Base-by-base conservation (phyloP, 495 filamentous ascomycete genomes). In the Daldinia childiae region DNA sequence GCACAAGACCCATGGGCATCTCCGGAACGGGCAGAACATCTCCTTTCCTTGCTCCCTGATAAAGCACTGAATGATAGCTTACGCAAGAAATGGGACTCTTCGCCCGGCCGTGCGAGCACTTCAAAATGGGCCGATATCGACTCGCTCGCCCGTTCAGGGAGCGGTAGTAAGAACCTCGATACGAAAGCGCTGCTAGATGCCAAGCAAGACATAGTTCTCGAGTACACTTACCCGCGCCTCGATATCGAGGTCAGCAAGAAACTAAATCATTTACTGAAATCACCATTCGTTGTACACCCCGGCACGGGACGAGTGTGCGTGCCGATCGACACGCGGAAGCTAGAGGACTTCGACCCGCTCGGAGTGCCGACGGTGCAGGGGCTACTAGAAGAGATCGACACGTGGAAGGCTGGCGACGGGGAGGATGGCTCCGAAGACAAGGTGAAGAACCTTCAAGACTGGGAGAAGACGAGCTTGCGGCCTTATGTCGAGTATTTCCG, bases 201-300 rank as follows among this genome's bases (percentile, higher is more conserved):
- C 26, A 98, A 97, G 81, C 92, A 96, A 72, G 95, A 98, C 74
- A 90, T 98, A 50, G 88, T 98, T 14, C 86, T 99, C 27, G 96
- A 98, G 80, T 98, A 98, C 80, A 97, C 95, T 4, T 99, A 99
- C 79, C 96, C 95, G n/a, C 90, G 95, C 9, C 89, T 99, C 57
- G 95, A 99, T 84, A 92, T 93, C 62, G 93, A 97, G 72, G 95
- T 99, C 73, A 93, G 91, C 74, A 98, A 98, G 82, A 96, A 97
- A 76, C 88, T 97, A 78, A 98, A 96, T 82, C 95, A 99, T 86
- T 87, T 99, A 83, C 87, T 99, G 51, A 99, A 99, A 76, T 92
- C 89, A 67, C 95, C 95, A 3, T 99, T 99, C 72, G 95, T 97
- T 62, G 90, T 99, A 32, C 95, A 99, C 82, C 95, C 95, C 0